Percentiles rank a stretch among this genome's conserved stretches.
These are phyloP conservation scores for Vigna reflexopilosa DNA, from an alignment of 306 rosid genomes.

Conservation along the genomic window DNA sequence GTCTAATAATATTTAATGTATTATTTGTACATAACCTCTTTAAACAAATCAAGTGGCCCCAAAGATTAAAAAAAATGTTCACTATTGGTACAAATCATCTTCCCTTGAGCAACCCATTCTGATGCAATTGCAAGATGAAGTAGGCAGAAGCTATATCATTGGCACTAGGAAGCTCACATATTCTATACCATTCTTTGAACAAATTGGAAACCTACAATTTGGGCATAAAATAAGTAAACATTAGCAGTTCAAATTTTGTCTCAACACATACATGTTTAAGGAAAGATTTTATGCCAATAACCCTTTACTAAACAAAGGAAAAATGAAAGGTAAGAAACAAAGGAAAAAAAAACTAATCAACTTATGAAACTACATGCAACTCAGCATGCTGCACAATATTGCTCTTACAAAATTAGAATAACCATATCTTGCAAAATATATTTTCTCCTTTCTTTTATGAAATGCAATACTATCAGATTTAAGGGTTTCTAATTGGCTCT, in stretches of 20 bases:
- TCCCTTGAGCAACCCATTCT: conserved; percentile 83
- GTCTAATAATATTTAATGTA: too few relatives aligned
- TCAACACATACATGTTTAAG: neutral
- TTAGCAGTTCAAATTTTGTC: neutral
- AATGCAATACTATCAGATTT: neutral
- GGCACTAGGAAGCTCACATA: conserved; percentile 86
- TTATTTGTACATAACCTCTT: too few relatives aligned
- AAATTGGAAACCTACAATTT: conserved; percentile 69
- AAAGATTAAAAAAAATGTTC: too few relatives aligned
- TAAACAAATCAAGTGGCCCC: too few relatives aligned
- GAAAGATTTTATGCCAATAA: neutral
- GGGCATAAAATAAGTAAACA: conserved; percentile 34
- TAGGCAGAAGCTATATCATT: conserved; percentile 69
- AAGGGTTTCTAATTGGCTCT: conserved; percentile 10
- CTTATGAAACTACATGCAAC: neutral
- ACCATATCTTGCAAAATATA: neutral
- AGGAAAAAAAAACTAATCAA: neutral
- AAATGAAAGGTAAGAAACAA: neutral
- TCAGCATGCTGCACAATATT: neutral
- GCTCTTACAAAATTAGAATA: neutral
- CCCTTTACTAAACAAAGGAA: neutral
- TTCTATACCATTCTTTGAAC: conserved; percentile 87
- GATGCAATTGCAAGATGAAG: conserved; percentile 77
- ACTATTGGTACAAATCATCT: too few relatives aligned
- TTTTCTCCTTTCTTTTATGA: neutral